These are phyloP conservation scores for Daucus carota DNA, from an alignment of 129 eudicot species.

Conservation along the genomic window DNA sequence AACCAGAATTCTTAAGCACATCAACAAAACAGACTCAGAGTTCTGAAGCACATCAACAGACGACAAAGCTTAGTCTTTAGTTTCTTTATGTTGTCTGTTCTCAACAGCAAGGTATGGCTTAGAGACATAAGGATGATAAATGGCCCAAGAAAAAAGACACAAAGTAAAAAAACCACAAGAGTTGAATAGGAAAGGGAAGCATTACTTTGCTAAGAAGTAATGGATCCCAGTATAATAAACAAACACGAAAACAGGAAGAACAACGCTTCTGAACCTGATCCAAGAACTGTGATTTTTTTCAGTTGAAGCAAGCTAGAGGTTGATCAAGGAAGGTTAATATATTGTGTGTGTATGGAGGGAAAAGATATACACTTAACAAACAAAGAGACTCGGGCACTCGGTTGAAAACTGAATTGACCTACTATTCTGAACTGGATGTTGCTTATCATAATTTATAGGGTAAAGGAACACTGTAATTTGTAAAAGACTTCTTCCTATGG, in stretches of 20 bases:
- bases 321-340: slow-evolving; percentile 21
- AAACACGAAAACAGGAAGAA: too few species aligned
- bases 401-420: background rate
- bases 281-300: background rate
- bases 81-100: too few species aligned
- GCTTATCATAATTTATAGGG: slow-evolving; percentile 8
- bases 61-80: background rate
- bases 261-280: slow-evolving; percentile 1
- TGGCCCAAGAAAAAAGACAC: too few species aligned
- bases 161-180: too few species aligned
- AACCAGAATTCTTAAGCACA: background rate
- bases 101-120: too few species aligned
- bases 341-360: background rate
- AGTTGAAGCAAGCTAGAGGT: slow-evolving; percentile 44
- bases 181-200: too few species aligned
- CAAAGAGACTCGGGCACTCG: slow-evolving; percentile 1
- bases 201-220: too few species aligned
- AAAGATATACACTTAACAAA: slow-evolving; percentile 35
- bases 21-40: too few species aligned
- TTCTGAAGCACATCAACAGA: background rate
- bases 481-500: background rate
- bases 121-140: too few species aligned
- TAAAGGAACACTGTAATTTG: slow-evolving; percentile 19
- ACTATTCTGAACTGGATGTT: background rate
- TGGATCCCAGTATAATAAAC: too few species aligned